Base-by-base conservation (phyloP, 164 flowering plant species). In the Annona squamosa region DNA sequence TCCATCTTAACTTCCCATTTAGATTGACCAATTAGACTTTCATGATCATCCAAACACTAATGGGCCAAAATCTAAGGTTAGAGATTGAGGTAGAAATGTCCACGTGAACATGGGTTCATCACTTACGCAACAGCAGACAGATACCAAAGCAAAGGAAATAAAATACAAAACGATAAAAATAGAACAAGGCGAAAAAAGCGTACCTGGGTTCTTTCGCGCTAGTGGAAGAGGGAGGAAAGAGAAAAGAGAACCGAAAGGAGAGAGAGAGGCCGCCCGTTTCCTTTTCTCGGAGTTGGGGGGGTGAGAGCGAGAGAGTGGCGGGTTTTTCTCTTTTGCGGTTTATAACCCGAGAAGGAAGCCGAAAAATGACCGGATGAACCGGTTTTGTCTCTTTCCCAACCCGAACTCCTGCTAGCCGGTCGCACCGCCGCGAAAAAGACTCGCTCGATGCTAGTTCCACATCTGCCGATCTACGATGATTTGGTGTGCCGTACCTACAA, bases 301-400 rank as follows among this genome's bases (percentile, higher is more conserved):
- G 71, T 52, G 76, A 71, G 52, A 68, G 77, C 69, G 57, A 46
- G 81, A 73, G 77, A 66, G 73, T 42, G 71, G 67, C 73, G 72
- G 70, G 37, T 0, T n/a, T 69, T 75, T 78, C 17, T n/a, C 67
- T 52, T 64, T 7, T 78, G 76, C 77, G 75, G 59, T 52, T 52
- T 52, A 52, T 52, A 75, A 78, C 80, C 80, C 82, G 16, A 43
- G 69, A 67, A 62, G 65, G 46, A 68, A 47, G 79, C 48, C 63
- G 68, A 70, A 43, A 69, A 42, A 41, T 61, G 47, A 87, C 88
- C 87, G 86, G 85, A 79, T 72, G 84, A 80, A 84, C 90, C 90
- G 88, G 90, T 86, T 82, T 61, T 62, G 42, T 52, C 59, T 52
- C 59, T 52, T 16, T 9, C 59, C 13, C 9, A 7, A 52, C 59